Base-by-base conservation (phyloP, 768 basidiomycete genomes). In the Hygrophoropsis aurantiaca region DNA sequence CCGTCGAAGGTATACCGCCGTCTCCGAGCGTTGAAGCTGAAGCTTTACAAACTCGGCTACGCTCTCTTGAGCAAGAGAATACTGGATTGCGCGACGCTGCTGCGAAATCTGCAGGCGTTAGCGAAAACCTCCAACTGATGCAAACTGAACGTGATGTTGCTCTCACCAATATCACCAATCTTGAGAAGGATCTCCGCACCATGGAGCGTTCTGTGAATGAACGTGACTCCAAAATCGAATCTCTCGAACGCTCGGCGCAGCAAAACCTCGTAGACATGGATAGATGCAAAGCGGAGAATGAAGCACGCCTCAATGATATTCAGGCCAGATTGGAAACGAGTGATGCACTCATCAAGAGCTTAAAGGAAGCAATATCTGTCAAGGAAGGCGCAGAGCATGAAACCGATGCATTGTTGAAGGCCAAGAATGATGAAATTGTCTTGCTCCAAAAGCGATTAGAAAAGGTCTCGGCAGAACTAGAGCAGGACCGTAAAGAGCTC, bases 61-160 rank as follows among this genome's bases (percentile, higher is more conserved):
- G 82, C 47, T 74, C 78, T 1, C 70, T 88, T 8, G 85, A 90
- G 59, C 80, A 79, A 46, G 89, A 92, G 60, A 88, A 85, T 49
- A 72, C 73, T 41, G 77, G 82, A 18, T 67, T 92, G 23, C 77
- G 75, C 43, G 53, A 63, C 18, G 56, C 63, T 7, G 51, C 70
- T 20, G 50, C 52, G 4, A 56, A 62, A 19, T 52, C 56, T 40
- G 54, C 54, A 21, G 50, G 49, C 3, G 54, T 62, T n/a, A 47
- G 52, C 11, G 53, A 58, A 27, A 61, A 54, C 49, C 37, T 61
- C 11, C 64, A 61, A 21, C 37, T 36, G 15, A 51, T 77, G 25
- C 71, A 74, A 49, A 59, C 62, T 34, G 81, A 81, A 50, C 72
- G 70, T 7, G 73, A 81, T 35, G 69, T 69, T 21, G 71, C 74